Evolutionary conservation across 208 protist genomes (phyloP).

Genomic region (Herpetomonas muscarum): DNA sequence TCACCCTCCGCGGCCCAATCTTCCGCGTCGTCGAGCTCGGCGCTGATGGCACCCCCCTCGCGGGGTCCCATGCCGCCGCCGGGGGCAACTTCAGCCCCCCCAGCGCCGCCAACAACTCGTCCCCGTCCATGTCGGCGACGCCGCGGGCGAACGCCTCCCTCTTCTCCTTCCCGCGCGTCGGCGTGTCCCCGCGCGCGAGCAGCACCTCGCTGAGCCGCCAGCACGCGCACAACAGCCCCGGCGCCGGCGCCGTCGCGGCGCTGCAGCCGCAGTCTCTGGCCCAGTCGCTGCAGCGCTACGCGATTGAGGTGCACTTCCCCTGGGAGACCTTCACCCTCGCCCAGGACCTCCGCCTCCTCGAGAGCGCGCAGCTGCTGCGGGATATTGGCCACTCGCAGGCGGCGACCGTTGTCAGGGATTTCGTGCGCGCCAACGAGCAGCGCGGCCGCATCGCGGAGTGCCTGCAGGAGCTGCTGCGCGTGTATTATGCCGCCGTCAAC

Average conservation of each 20-base stretch:
- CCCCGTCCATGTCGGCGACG: slow-evolving; percentile 1
- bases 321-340: slow-evolving; percentile 28
- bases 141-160: slow-evolving; percentile 3
- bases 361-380: slow-evolving; percentile 29
- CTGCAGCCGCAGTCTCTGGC: too few species aligned
- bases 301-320: slow-evolving; percentile 51
- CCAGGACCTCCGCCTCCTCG: slow-evolving; percentile 69
- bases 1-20: slow-evolving; percentile 40
- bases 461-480: slow-evolving; percentile 51
- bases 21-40: slow-evolving; percentile 34
- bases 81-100: not conserved
- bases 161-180: not conserved
- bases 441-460: slow-evolving; percentile 63
- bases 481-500: slow-evolving; percentile 69
- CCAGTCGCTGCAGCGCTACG: not conserved
- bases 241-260: too few species aligned
- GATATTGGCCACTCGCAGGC: slow-evolving; percentile 11
- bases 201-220: too few species aligned
- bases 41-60: not conserved
- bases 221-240: too few species aligned
- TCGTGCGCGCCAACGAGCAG: slow-evolving; percentile 58
- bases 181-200: too few species aligned
- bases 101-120: not conserved
- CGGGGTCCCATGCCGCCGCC: not conserved
- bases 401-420: slow-evolving; percentile 14